Base-by-base conservation (phyloP, 148 eudicot genomes). In the Fagopyrum tataricum region DNA sequence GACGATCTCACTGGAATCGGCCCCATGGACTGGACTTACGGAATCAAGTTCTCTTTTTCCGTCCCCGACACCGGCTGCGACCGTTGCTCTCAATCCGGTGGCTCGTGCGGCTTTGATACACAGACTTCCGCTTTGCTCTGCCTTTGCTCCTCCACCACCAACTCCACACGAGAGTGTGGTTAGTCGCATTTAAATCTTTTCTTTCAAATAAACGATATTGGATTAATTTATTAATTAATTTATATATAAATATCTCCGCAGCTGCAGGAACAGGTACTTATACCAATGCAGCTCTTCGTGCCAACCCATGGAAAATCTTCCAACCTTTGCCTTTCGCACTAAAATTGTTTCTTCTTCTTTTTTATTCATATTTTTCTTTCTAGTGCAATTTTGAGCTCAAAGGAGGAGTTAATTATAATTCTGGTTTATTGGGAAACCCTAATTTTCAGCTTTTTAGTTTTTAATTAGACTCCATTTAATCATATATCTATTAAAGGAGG, bases 111-210 rank as follows among this genome's bases (percentile, higher is more conserved):
- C 59, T 95, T 82, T 72, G 98, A 95, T 72, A 85, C 86, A 17
- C 86, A 89, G 71, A 91, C 93, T 21, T 82, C 81, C 62, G 91
- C 87, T 15, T 81, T 87, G 85, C 55, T 83, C 72, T 95, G 98
- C 71, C 84, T 91, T 43, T 95, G 98, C 76, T 84, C 91, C 21
- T 10, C 49, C 79, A 24, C 85, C 73, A 49, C 72, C 47, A 93
- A 94, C 78, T 81, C 98, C 18, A 91, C 97, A 0, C 79, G 95
- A 82, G 86, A 83, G 77, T 94, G 98, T 78, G 97, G 98, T 93
- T 82, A 80, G 64, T 58, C 8, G 13, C 49, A 46, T 8, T 1
- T 47, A 9, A 7, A 9, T 7, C 10, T 47, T 47, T 47, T 47
- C 51, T 9, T 49, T 49, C 55, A 49, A 49, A 15, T 3, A 3